These are phyloP conservation scores for Vicia villosa DNA, from an alignment of 306 rosid species.

Conservation along the genomic window DNA sequence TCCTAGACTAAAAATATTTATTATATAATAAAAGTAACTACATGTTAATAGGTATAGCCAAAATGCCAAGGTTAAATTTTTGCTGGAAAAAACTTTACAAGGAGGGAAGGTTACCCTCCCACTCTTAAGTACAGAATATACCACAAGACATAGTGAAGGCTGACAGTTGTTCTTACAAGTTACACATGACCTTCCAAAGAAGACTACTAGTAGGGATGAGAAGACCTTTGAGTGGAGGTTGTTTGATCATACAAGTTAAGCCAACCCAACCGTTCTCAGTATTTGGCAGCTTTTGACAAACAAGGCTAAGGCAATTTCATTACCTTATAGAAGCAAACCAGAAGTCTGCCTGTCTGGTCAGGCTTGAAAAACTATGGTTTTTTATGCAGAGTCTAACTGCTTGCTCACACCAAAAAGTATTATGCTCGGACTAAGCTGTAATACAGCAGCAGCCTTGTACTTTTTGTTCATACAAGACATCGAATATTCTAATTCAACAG, in stretches of 20 bases:
- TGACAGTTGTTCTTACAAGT: constrained; percentile 7
- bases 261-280: neutral
- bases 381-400: constrained; percentile 15
- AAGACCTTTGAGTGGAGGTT: neutral
- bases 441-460: neutral
- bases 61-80: neutral
- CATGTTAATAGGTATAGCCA: neutral
- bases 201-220: neutral
- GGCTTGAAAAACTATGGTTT: constrained; percentile 17
- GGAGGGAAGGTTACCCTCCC: neutral
- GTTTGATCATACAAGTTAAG: constrained; percentile 1
- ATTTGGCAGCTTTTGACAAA: constrained; percentile 6
- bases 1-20: neutral
- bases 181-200: neutral
- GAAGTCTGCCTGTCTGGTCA: constrained; percentile 4
- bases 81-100: neutral
- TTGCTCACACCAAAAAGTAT: neutral
- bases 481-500: neutral
- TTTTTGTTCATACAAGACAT: constrained; percentile 4
- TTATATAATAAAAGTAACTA: neutral
- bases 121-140: neutral
- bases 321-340: constrained; percentile 15
- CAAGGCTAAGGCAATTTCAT: constrained; percentile 1
- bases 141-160: neutral
- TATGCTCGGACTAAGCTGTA: constrained; percentile 7